Base-by-base conservation (phyloP, 768 basidiomycete genomes). In the Mycena filopes region DNA sequence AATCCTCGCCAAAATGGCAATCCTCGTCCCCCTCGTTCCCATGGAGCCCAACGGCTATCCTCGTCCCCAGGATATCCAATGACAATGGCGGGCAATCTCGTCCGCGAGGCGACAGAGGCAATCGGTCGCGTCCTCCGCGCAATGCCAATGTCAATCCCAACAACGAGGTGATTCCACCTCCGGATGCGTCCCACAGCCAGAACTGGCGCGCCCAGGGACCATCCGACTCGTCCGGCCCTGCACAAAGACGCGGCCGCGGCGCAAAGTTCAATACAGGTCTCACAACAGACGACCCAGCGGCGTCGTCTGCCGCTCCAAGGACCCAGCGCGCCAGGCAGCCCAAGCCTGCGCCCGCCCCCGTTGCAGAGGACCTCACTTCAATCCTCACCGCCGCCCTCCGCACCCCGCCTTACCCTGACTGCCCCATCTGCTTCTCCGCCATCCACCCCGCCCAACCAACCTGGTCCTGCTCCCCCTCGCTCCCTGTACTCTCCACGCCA, bases 391-490 rank as follows among this genome's bases (percentile, higher is more conserved):
- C 84, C 26, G 83, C 84, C 7, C 81, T 96, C 29, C 85, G 87
- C 66, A 86, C 85, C 0, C 85, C 89, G 0, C 93, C 94, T 3
- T 92, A 87, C 66, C 84, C 87, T 0, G 93, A 94, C 72, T 95
- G 93, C 70, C 81, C 88, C 21, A 96, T 91, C 69, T 99, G 97
- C 75, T 96, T 96, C 76, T 87, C 85, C 36, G 67, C 89, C 0
- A 89, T 98, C 43, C 86, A 88, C 36, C 95, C 95, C 2, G 86
- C 86, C 4, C 90, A 97, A 59, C 84, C 87, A 4, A 94, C 90
- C 0, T 96, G 95, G 93, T 95, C 93, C 0, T 98, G 97, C 75
- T 89, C 90, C 11, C 89, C 91, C 3, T 82, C 85, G 0, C 82
- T 82, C n/a, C 80, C 84, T 2, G 78, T 84, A 12, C 66, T 84